phyloP scores from a whole-genome alignment of 1,139 yeast genomes.

The Suhomyces coccinellae region DNA sequence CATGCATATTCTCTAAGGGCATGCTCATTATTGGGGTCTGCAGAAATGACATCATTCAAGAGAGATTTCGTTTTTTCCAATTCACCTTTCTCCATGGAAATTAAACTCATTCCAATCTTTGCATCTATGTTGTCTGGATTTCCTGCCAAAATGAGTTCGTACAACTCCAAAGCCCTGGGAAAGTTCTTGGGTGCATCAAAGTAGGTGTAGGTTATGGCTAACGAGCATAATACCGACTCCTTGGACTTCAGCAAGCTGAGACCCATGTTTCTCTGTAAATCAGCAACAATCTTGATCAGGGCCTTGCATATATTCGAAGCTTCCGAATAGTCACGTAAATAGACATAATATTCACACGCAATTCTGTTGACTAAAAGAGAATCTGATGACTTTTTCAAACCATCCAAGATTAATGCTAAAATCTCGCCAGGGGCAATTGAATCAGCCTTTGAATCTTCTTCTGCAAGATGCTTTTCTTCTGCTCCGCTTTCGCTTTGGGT shows the following conservation, averaged over 20 bases:
- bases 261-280: conserved; percentile 47
- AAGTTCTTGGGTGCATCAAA: conserved; percentile 90
- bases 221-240: conserved; percentile 59
- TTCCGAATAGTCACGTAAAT: conserved; percentile 61
- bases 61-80: conserved; percentile 53
- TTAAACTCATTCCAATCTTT: conserved; percentile 77
- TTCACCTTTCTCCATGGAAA: conserved; percentile 65
- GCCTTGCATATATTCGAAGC: conserved; percentile 61
- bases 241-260: conserved; percentile 51
- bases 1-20: conserved; percentile 76
- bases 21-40: conserved; percentile 54
- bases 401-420: conserved; percentile 53
- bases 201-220: conserved; percentile 79
- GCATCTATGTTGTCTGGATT: conserved; percentile 60
- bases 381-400: conserved; percentile 46
- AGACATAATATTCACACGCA: conserved; percentile 58
- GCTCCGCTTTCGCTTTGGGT: too few species aligned
- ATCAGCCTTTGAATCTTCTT: conserved; percentile 19
- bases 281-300: conserved; percentile 61
- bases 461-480: conserved; percentile 11
- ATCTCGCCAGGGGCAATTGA: conserved; percentile 52
- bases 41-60: conserved; percentile 50
- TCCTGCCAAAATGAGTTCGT: conserved; percentile 56
- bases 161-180: conserved; percentile 68
- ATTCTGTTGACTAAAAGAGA: conserved; percentile 68